A percentile compares a stretch with the other conserved stretches of the same genome.
phyloP scores from a whole-genome alignment of 495 filamentous ascomycete genomes.

The Letharia lupina region DNA sequence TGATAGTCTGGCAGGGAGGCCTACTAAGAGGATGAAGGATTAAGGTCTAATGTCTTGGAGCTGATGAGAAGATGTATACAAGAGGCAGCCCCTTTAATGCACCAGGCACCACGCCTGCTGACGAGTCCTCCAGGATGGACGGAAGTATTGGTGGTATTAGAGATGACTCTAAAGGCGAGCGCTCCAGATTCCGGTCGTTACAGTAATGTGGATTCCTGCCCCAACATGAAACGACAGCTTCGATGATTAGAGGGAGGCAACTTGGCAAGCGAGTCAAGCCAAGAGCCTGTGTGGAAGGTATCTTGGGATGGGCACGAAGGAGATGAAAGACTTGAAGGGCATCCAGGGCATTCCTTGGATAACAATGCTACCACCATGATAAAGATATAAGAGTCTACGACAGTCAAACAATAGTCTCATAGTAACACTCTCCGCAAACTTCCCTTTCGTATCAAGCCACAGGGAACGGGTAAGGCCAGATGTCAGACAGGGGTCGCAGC shows the following conservation, averaged over 20 bases:
- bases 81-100: background rate
- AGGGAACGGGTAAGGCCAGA: background rate
- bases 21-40: conserved; percentile 62
- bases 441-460: too few species aligned
- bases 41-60: conserved; percentile 2
- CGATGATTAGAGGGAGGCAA: background rate
- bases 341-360: background rate
- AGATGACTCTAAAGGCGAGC: background rate
- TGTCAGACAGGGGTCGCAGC: background rate
- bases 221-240: background rate
- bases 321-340: background rate
- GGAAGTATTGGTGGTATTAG: background rate
- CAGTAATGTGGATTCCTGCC: background rate
- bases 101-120: background rate
- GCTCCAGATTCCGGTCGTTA: background rate
- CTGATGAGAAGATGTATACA: background rate
- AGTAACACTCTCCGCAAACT: too few species aligned
- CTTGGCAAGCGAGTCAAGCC: background rate
- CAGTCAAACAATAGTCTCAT: too few species aligned
- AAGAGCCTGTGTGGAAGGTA: background rate
- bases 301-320: background rate
- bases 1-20: conserved; percentile 59
- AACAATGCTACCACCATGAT: background rate
- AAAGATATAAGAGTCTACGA: too few species aligned
- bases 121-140: background rate